Conservation (phyloP, 1,284 basidiomycete genomes). For the Cutaneotrichosporon sp. region DNA sequence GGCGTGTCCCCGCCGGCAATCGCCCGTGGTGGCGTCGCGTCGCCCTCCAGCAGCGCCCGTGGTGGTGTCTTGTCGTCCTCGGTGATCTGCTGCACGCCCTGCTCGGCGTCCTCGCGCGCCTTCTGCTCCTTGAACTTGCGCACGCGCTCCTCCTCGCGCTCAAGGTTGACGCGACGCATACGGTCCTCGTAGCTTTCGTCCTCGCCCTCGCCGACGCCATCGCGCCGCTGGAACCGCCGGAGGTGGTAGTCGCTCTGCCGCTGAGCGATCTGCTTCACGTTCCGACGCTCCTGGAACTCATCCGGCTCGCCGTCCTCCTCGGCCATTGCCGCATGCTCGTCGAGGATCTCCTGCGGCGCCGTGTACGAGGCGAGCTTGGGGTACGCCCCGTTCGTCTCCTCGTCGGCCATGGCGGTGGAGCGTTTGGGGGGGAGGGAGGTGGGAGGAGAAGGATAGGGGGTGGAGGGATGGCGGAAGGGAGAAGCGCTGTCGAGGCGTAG, state of each 20-base stretch:
- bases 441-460: not conserved
- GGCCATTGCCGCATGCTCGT: constrained; percentile 90
- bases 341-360: constrained; percentile 88
- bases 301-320: constrained; percentile 90
- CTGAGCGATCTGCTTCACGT: constrained; percentile 87
- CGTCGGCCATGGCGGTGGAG: constrained; percentile 22
- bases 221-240: constrained; percentile 78
- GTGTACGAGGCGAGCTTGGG: constrained; percentile 80
- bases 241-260: constrained; percentile 96
- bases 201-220: constrained; percentile 59
- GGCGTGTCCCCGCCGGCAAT: constrained; percentile 62
- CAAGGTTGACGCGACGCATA: constrained; percentile 87
- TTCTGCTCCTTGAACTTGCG: constrained; percentile 83
- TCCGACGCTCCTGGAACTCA: constrained; percentile 89
- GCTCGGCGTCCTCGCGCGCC: constrained; percentile 63
- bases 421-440: not conserved
- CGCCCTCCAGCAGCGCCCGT: constrained; percentile 23
- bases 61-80: constrained; percentile 46
- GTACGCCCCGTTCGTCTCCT: constrained; percentile 25
- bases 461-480: not conserved
- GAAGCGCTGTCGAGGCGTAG: not conserved
- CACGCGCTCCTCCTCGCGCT: constrained; percentile 90
- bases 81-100: constrained; percentile 56
- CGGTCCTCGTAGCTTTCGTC: constrained; percentile 90
- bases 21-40: constrained; percentile 32